Conservation (phyloP, 108 stramenopile genomes). For the Heterococcus sp. region DNA sequence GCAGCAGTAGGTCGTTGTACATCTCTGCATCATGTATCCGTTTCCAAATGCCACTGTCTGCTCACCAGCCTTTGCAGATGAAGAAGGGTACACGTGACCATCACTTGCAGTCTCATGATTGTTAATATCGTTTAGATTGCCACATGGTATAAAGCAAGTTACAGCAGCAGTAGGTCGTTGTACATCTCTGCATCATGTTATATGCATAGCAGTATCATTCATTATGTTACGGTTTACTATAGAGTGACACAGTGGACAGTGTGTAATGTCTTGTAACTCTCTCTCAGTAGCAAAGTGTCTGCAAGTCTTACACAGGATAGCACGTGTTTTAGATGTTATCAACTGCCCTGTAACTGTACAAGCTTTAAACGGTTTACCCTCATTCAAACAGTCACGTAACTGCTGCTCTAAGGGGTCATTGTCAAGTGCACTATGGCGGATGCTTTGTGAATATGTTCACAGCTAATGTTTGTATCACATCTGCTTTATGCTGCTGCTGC, state of each 20-base stretch:
- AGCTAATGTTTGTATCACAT: constrained; percentile 36
- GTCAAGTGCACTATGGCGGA: constrained; percentile 48
- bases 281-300: constrained; percentile 55
- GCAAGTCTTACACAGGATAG: constrained; percentile 54
- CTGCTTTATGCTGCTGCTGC: background rate
- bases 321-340: constrained; percentile 22
- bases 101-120: too few species aligned
- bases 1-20: too few species aligned
- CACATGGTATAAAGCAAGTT: too few species aligned
- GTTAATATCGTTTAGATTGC: too few species aligned
- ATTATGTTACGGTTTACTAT: too few species aligned
- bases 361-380: constrained; percentile 50
- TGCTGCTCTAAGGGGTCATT: constrained; percentile 27
- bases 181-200: too few species aligned
- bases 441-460: constrained; percentile 49
- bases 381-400: constrained; percentile 41
- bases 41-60: too few species aligned
- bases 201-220: too few species aligned
- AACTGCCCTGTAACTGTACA: constrained; percentile 55
- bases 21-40: too few species aligned
- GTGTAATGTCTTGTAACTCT: constrained; percentile 27
- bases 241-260: constrained; percentile 60
- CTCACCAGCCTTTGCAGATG: too few species aligned
- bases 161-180: too few species aligned
- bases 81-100: too few species aligned